phyloP scores from a whole-genome alignment of 2,329 filamentous ascomycete genomes.

The Aureobasidium sp. region DNA sequence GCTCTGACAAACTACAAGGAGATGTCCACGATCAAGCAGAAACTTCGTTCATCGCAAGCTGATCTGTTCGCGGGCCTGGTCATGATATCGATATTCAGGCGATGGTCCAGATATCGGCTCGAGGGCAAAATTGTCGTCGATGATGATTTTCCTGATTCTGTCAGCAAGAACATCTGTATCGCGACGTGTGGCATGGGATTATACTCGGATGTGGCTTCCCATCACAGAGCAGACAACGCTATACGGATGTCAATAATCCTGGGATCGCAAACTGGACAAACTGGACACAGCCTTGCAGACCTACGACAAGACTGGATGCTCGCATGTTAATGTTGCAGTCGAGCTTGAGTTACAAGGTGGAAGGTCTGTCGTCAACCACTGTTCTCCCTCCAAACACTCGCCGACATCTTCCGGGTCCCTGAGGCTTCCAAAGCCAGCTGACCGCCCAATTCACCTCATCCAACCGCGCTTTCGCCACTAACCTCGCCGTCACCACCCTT shows the following conservation, averaged over 20 bases:
- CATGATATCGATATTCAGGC: neutral
- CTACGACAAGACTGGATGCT: neutral
- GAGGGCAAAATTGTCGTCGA: neutral
- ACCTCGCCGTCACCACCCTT: neutral
- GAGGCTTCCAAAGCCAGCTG: neutral
- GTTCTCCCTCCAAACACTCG: neutral
- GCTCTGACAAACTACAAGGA: too few relatives aligned
- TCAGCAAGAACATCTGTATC: neutral
- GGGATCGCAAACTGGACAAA: neutral
- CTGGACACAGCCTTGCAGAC: neutral
- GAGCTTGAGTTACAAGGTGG: neutral
- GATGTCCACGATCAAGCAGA: too few relatives aligned
- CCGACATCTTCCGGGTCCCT: neutral
- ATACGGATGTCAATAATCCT: neutral
- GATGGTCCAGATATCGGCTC: neutral
- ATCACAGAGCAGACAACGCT: neutral
- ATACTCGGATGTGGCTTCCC: neutral
- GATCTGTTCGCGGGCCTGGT: too few relatives aligned
- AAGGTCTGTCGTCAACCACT: neutral
- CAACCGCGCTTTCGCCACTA: neutral
- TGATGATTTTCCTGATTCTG: neutral
- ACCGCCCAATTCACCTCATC: neutral
- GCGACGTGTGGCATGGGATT: neutral
- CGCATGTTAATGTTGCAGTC: neutral
- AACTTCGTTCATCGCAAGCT: too few relatives aligned